A percentile compares a stretch with the other conserved stretches of the same genome.
These are phyloP conservation scores for Podaxis rugospora DNA, from an alignment of 768 basidiomycete species.

Conservation along the genomic window DNA sequence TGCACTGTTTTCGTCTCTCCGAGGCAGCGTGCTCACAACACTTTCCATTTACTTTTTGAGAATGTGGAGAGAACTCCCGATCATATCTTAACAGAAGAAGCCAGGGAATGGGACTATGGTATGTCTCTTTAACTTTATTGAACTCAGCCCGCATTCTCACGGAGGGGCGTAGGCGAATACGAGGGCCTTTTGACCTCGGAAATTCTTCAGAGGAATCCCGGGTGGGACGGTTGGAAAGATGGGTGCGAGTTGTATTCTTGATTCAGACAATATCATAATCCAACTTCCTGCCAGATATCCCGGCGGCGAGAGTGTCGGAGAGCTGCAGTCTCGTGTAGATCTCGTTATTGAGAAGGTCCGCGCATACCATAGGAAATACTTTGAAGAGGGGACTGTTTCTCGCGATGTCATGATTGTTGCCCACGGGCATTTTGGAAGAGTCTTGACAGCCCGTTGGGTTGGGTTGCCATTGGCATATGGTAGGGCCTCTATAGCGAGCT, in stretches of 20 bases:
- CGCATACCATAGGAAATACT: constrained; percentile 66
- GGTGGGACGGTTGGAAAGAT: constrained; percentile 85
- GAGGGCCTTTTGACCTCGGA: constrained; percentile 82
- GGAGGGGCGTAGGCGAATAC: constrained; percentile 54
- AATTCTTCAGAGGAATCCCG: constrained; percentile 54
- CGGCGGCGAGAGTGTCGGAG: constrained; percentile 77
- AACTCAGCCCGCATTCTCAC: not conserved
- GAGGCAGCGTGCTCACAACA: constrained; percentile 79
- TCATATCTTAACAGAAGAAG: constrained; percentile 60
- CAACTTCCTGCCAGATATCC: constrained; percentile 59
- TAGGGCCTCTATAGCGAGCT: constrained; percentile 20
- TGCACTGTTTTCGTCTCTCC: constrained; percentile 80
- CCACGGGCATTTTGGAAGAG: constrained; percentile 81
- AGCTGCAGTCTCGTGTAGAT: constrained; percentile 81
- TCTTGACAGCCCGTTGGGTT: constrained; percentile 81
- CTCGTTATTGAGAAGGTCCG: constrained; percentile 67
- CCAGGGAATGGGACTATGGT: constrained; percentile 86
- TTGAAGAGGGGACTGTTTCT: constrained; percentile 59
- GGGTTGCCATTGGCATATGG: constrained; percentile 57
- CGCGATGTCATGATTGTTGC: constrained; percentile 88
- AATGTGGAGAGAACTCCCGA: constrained; percentile 36
- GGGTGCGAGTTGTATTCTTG: constrained; percentile 42
- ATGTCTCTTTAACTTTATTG: not conserved
- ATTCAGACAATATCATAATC: not conserved
- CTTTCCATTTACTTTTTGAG: constrained; percentile 77